phyloP scores from a whole-genome alignment of 1,284 basidiomycete species.

The Leccinum fuscescens region DNA sequence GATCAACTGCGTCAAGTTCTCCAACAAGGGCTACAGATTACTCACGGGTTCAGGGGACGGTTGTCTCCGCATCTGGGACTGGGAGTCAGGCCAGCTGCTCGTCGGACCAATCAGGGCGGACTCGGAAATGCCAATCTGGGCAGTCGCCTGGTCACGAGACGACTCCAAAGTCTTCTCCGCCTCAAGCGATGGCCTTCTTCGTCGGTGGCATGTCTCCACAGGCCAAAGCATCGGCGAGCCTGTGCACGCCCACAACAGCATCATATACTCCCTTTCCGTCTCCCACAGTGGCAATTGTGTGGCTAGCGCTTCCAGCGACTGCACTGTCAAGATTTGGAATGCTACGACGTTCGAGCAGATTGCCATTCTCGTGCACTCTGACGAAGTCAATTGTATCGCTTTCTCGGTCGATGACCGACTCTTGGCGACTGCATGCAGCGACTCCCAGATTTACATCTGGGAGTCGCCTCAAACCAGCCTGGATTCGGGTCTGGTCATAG shows the following conservation, averaged over 20 bases:
- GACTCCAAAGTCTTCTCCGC: slow-evolving; percentile 28
- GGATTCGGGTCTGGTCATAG: slow-evolving; percentile 30
- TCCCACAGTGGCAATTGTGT: slow-evolving; percentile 27
- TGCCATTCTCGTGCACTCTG: slow-evolving; percentile 21
- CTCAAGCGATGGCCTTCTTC: slow-evolving; percentile 23
- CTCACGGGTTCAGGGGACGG: slow-evolving; percentile 32
- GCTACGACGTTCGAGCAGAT: slow-evolving; percentile 26
- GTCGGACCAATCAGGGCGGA: slow-evolving; percentile 27
- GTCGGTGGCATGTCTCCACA: slow-evolving; percentile 27
- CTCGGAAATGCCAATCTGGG: slow-evolving; percentile 24
- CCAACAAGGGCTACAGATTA: slow-evolving; percentile 22
- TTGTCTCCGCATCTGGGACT: slow-evolving; percentile 31
- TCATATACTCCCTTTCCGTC: slow-evolving; percentile 28
- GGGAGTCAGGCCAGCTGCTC: slow-evolving; percentile 24
- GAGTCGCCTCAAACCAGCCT: slow-evolving; percentile 29
- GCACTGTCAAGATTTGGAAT: slow-evolving; percentile 34
- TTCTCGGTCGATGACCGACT: slow-evolving; percentile 29
- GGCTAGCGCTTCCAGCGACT: slow-evolving; percentile 32
- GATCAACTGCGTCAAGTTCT: slow-evolving; percentile 34
- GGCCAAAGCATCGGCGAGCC: slow-evolving; percentile 24
- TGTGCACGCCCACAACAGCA: slow-evolving; percentile 24
- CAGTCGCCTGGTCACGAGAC: slow-evolving; percentile 31
- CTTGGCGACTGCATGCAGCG: slow-evolving; percentile 27
- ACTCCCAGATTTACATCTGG: slow-evolving; percentile 28
- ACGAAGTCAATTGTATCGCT: slow-evolving; percentile 26